phyloP scores from a whole-genome alignment of 495 filamentous ascomycete genomes.

The Penicillium pancosmium region DNA sequence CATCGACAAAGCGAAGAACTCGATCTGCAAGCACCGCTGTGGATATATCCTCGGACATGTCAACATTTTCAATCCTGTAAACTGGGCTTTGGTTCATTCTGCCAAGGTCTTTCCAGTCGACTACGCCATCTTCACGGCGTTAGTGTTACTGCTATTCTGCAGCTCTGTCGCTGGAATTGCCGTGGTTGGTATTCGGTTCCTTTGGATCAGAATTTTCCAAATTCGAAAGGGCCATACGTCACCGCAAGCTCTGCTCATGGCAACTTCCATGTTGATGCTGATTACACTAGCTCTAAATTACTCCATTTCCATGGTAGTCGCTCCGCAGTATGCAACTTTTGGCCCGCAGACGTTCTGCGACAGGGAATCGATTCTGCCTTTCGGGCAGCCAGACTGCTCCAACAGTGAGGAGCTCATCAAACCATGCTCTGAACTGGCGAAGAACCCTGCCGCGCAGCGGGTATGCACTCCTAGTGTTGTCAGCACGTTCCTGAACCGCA shows the following conservation, averaged over 20 bases:
- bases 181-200: slow-evolving; percentile 86
- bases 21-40: slow-evolving; percentile 84
- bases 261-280: slow-evolving; percentile 86
- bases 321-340: slow-evolving; percentile 92
- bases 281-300: slow-evolving; percentile 91
- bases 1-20: slow-evolving; percentile 96
- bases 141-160: slow-evolving; percentile 84
- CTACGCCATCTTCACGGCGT: slow-evolving; percentile 80
- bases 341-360: slow-evolving; percentile 94
- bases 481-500: slow-evolving; percentile 88
- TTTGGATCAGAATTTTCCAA: slow-evolving; percentile 90
- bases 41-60: slow-evolving; percentile 92
- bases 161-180: slow-evolving; percentile 84
- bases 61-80: slow-evolving; percentile 92
- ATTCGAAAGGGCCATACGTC: slow-evolving; percentile 86
- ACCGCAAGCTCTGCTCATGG: slow-evolving; percentile 89
- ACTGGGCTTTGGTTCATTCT: slow-evolving; percentile 83
- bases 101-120: slow-evolving; percentile 88
- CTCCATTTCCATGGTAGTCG: slow-evolving; percentile 84
- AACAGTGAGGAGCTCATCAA: slow-evolving; percentile 69
- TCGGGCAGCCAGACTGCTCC: slow-evolving; percentile 76
- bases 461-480: slow-evolving; percentile 90
- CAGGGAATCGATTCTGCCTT: slow-evolving; percentile 54
- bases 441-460: slow-evolving; percentile 60
- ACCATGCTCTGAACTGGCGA: slow-evolving; percentile 75